Percentiles rank a stretch among this genome's conserved stretches.
Evolutionary conservation across 2,329 filamentous ascomycete species (phyloP).

Genomic region (Macrophomina pseudophaseolina): DNA sequence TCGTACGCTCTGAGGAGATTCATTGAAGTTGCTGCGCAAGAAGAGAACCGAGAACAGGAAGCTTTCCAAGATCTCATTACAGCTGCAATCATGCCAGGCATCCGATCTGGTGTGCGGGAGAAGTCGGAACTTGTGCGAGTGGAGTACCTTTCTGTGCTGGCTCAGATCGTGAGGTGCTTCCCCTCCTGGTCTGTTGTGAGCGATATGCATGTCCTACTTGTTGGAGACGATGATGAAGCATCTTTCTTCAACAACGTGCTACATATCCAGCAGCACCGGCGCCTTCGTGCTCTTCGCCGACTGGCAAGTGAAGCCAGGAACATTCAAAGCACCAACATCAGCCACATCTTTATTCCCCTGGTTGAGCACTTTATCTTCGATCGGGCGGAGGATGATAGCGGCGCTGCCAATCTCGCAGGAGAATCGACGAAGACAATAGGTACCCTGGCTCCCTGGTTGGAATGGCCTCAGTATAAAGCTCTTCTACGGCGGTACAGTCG

Average conservation of each 20-base stretch:
- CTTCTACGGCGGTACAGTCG: constrained; percentile 84
- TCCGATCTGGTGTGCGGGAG: constrained; percentile 78
- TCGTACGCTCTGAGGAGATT: constrained; percentile 81
- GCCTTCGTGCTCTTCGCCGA: constrained; percentile 80
- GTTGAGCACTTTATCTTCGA: constrained; percentile 95
- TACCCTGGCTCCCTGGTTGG: constrained; percentile 73
- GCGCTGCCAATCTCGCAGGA: constrained; percentile 81
- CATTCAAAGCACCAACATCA: constrained; percentile 77
- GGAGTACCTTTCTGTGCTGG: constrained; percentile 81
- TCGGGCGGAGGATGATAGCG: constrained; percentile 73
- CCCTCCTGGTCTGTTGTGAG: constrained; percentile 71
- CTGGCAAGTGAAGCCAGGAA: constrained; percentile 72
- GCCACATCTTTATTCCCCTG: constrained; percentile 86
- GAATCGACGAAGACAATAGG: constrained; percentile 85
- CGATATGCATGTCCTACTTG: constrained; percentile 75
- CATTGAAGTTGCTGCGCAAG: constrained; percentile 63
- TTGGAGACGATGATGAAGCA: constrained; percentile 74
- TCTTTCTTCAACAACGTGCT: constrained; percentile 94
- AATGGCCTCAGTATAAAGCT: constrained; percentile 89
- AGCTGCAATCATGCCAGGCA: constrained; percentile 71
- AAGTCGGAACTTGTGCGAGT: constrained; percentile 81
- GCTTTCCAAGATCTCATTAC: constrained; percentile 65
- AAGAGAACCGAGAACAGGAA: constrained; percentile 52
- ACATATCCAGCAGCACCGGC: constrained; percentile 85
- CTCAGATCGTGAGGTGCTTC: constrained; percentile 74